A percentile compares a stretch with the other conserved stretches of the same genome.
These are phyloP conservation scores for Scytalidium sp. DNA, from an alignment of 2,329 filamentous ascomycete genomes.

Conservation along the genomic window DNA sequence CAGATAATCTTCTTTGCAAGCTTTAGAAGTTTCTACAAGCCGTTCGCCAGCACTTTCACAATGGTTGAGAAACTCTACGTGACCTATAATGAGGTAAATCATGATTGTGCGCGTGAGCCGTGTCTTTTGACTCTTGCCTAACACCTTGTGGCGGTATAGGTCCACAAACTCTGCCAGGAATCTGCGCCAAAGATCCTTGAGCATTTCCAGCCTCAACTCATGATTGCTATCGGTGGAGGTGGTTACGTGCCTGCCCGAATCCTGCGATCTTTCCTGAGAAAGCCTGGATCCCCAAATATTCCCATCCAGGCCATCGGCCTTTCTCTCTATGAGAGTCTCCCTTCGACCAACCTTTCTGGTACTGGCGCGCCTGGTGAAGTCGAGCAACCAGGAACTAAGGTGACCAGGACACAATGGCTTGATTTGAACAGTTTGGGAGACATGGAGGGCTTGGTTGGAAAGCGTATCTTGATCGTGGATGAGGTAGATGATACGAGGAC, in stretches of 20 bases:
- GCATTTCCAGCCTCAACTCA: constrained; percentile 88
- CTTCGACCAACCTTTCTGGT: constrained; percentile 50
- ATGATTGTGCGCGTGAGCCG: neutral
- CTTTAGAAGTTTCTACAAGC: neutral
- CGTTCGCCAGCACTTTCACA: constrained; percentile 31
- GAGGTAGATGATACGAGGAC: constrained; percentile 96
- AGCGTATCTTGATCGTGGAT: constrained; percentile 88
- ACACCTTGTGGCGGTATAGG: constrained; percentile 54
- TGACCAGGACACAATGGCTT: constrained; percentile 97
- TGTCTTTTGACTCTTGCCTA: constrained; percentile 3
- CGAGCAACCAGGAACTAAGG: constrained; percentile 85
- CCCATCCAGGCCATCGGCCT: constrained; percentile 98
- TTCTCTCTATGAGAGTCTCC: constrained; percentile 88
- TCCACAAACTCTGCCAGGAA: constrained; percentile 95
- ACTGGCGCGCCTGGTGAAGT: constrained; percentile 37
- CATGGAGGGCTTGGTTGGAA: constrained; percentile 86
- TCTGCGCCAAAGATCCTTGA: constrained; percentile 78
- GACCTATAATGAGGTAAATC: constrained; percentile 83
- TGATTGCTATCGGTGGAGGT: constrained; percentile 97
- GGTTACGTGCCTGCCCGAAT: constrained; percentile 97
- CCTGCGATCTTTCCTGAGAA: constrained; percentile 95
- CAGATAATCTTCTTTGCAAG: neutral
- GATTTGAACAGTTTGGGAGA: constrained; percentile 79
- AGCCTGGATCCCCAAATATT: constrained; percentile 83
- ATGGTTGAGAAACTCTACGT: constrained; percentile 87